Conservation (phyloP, 345 rosid species). For the Acer saccharum region DNA sequence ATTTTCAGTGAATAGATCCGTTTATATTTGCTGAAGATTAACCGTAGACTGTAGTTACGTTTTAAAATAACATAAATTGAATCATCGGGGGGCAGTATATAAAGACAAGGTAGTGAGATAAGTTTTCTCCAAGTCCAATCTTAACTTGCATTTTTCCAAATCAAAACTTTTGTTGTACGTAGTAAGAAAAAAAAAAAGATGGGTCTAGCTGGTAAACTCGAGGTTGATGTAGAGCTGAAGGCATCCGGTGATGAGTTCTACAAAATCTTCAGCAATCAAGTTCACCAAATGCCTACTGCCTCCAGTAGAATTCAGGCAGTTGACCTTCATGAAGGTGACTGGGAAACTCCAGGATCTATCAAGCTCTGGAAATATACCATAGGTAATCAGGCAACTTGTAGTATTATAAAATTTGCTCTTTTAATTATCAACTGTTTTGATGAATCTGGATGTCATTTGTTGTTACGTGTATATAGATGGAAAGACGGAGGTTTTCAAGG, state of each 20-base stretch:
- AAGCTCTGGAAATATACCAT: slow-evolving; percentile 33
- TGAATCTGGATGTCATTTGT: too few species aligned
- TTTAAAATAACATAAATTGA: too few species aligned
- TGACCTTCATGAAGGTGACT: slow-evolving; percentile 37
- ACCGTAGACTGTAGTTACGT: too few species aligned
- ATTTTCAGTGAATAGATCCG: too few species aligned
- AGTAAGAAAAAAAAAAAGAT: neutral
- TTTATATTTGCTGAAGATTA: too few species aligned
- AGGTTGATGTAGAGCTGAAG: slow-evolving; percentile 34
- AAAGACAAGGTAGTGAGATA: neutral
- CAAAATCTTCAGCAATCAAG: slow-evolving; percentile 10
- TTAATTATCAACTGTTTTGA: too few species aligned
- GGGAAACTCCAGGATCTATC: slow-evolving; percentile 31
- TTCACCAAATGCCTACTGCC: slow-evolving; percentile 26
- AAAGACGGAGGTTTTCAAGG: slow-evolving; percentile 27
- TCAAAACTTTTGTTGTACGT: neutral
- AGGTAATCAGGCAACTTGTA: too few species aligned
- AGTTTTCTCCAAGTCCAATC: too few species aligned
- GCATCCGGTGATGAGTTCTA: slow-evolving; percentile 21
- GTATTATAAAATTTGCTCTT: too few species aligned
- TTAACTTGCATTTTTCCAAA: neutral
- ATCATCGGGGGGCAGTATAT: neutral
- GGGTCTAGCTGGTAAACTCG: slow-evolving; percentile 25
- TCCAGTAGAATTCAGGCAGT: slow-evolving; percentile 24
- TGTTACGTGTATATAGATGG: slow-evolving; percentile 20